Evolutionary conservation across 2,329 filamentous ascomycete genomes (phyloP).

Genomic region (Lasiodiplodia sp.): DNA sequence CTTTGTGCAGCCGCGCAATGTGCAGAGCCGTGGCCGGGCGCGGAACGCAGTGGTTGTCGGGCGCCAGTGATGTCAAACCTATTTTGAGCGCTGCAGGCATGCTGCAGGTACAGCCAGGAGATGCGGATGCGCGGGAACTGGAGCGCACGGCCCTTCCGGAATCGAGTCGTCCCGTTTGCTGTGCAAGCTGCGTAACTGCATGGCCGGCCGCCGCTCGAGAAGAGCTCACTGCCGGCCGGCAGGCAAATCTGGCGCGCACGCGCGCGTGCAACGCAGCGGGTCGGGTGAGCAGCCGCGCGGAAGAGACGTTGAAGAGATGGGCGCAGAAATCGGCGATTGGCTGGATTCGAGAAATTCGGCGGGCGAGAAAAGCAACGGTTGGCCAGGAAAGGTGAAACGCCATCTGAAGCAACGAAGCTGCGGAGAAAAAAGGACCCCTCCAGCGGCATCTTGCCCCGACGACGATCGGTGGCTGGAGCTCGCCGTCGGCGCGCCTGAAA

Average conservation of each 20-base stretch:
- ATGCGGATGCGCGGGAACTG: conserved; percentile 24
- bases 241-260: background rate
- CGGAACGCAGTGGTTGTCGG: background rate
- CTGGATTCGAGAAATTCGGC: conserved; percentile 11
- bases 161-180: conserved; percentile 10
- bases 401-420: conserved; percentile 12
- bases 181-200: background rate
- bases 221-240: background rate
- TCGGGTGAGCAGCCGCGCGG: background rate
- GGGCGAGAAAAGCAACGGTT: conserved; percentile 14
- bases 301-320: conserved; percentile 3
- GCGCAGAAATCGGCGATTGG: conserved; percentile 2
- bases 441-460: conserved; percentile 3
- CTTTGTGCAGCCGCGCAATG: background rate
- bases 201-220: background rate
- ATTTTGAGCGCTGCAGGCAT: conserved; percentile 15
- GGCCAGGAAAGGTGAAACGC: conserved; percentile 22
- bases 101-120: conserved; percentile 26
- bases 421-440: background rate
- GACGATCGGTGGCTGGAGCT: conserved; percentile 25
- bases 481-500: conserved; percentile 23
- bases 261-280: background rate
- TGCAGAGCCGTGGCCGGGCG: conserved; percentile 9
- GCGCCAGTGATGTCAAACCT: conserved; percentile 13
- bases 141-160: conserved; percentile 5